A percentile compares a stretch with the other conserved stretches of the same genome.
These are phyloP conservation scores for Hymenochaete sp. DNA, from an alignment of 1,284 basidiomycete species.

Conservation along the genomic window DNA sequence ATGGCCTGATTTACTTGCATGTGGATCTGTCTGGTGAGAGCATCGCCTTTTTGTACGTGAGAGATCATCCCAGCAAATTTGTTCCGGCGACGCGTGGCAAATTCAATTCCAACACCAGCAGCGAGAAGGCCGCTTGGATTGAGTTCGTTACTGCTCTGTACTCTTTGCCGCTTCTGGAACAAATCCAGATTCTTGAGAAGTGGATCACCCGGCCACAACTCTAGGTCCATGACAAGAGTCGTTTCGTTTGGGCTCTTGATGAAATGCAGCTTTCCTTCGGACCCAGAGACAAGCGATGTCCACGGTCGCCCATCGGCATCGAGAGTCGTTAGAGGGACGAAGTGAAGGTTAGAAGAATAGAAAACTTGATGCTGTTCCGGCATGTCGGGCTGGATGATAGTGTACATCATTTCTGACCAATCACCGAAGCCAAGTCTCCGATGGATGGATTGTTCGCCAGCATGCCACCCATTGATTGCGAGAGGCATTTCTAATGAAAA, in stretches of 20 bases:
- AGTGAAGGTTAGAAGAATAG: constrained; percentile 34
- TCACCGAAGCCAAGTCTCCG: constrained; percentile 28
- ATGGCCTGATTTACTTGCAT: constrained; percentile 46
- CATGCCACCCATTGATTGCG: constrained; percentile 37
- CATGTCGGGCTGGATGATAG: constrained; percentile 28
- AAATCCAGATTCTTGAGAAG: constrained; percentile 31
- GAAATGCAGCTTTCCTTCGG: constrained; percentile 36
- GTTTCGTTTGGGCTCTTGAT: constrained; percentile 33
- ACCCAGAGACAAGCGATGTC: constrained; percentile 36
- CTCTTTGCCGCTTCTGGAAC: constrained; percentile 17
- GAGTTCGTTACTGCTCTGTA: constrained; percentile 10
- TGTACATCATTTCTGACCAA: constrained; percentile 24
- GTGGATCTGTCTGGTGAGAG: constrained; percentile 23
- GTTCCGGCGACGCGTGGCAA: constrained; percentile 47
- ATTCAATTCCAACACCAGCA: constrained; percentile 55
- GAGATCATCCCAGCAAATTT: constrained; percentile 50
- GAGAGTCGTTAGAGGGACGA: constrained; percentile 38
- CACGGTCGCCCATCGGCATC: constrained; percentile 38
- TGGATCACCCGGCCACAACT: constrained; percentile 50
- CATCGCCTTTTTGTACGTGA: constrained; percentile 23
- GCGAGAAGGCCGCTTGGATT: constrained; percentile 34
- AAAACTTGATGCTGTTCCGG: constrained; percentile 38
- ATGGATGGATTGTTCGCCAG: constrained; percentile 35
- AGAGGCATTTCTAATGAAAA: constrained; percentile 8
- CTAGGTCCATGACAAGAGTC: constrained; percentile 35